A percentile compares a stretch with the other conserved stretches of the same genome.
Conservation (phyloP, 225 moss, liverwort and hornwort genomes). For the Marchantia paleacea region DNA sequence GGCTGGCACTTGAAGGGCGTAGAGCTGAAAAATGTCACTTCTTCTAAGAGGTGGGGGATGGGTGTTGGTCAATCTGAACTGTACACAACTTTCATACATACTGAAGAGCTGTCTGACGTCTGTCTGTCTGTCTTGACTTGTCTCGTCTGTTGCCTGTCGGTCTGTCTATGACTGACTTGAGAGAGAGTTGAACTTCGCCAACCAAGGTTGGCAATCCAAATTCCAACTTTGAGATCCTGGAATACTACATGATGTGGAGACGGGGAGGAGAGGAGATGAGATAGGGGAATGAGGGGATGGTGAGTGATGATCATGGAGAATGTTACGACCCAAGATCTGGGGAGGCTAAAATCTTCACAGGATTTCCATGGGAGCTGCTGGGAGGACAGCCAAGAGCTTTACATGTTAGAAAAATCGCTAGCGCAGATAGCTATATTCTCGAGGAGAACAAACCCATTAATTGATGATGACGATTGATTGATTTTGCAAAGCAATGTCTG, state of each 20-base stretch:
- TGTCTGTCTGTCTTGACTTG: background rate
- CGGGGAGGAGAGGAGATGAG: background rate
- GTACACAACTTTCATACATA: slow-evolving; percentile 40
- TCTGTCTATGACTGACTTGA: background rate
- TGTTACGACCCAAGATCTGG: slow-evolving; percentile 15
- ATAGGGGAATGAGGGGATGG: background rate
- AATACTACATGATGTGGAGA: slow-evolving; percentile 4
- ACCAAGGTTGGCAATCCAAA: slow-evolving; percentile 1
- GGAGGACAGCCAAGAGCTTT: slow-evolving; percentile 26
- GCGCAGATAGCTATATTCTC: slow-evolving; percentile 9
- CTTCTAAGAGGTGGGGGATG: slow-evolving; percentile 4
- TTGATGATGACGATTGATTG: slow-evolving; percentile 4
- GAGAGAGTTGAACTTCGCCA: slow-evolving; percentile 11
- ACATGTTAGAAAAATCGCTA: slow-evolving; percentile 18
- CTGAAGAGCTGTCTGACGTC: slow-evolving; percentile 19
- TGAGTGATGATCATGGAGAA: slow-evolving; percentile 1
- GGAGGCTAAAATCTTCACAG: slow-evolving; percentile 26
- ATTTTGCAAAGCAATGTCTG: slow-evolving; percentile 12
- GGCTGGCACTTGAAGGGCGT: slow-evolving; percentile 18
- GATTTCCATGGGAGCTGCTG: slow-evolving; percentile 23
- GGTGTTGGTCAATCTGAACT: slow-evolving; percentile 26
- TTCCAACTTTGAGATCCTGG: slow-evolving; percentile 4
- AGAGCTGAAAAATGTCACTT: slow-evolving; percentile 17
- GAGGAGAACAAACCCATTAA: slow-evolving; percentile 8
- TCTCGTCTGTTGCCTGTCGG: background rate